Evolutionary conservation across 345 rosid species (phyloP), one percentile per base, ranked within the genome.

Genomic region (Erysimum cheiranthoides): DNA sequence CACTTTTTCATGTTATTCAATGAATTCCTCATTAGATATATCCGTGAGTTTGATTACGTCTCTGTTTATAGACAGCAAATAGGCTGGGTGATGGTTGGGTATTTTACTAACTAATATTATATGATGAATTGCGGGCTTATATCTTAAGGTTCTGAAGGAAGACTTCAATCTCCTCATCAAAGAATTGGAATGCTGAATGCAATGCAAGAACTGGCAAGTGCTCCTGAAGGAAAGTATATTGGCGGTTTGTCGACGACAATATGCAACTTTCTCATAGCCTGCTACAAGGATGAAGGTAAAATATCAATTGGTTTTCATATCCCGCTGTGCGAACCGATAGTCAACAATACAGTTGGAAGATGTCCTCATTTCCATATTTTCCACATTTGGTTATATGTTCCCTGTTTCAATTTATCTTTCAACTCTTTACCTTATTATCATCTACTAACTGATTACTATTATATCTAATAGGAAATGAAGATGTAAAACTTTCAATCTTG

Each of bases 121-220:
- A 36, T 57, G 53, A 71, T 58, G 21, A 57, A 57, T 21, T 58
- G 59, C 0, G 52, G 39, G 47, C 75, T 38, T 56, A 64, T 71
- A 38, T 79, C 50, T 71, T 64, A 83, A 92, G 98, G 99, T 42
- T 90, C 99, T 36, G 99, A 95, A 74, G 99, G 99, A 68, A 88
- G 97, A 70, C 92, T 95, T 71, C 85, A 88, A 71, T 86, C 87
- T 82, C 93, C 97, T 59, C 84, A 90, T 76, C 99, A 95, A 78
- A 89, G 97, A 76, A 84, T 83, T 73, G 99, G 99, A 73, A 90
- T 92, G 97, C 64, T 95, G 67, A 86, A 82, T 79, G 88, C 90
- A 34, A 74, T 95, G 76, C 89, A 88, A 84, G 97, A 92, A 73
- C 78, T 95, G 75, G 87, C 96, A 65, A 78, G 73, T 82, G 91